Conservation (phyloP, 73 alveolate genomes). For the Symbiodinium natans region DNA sequence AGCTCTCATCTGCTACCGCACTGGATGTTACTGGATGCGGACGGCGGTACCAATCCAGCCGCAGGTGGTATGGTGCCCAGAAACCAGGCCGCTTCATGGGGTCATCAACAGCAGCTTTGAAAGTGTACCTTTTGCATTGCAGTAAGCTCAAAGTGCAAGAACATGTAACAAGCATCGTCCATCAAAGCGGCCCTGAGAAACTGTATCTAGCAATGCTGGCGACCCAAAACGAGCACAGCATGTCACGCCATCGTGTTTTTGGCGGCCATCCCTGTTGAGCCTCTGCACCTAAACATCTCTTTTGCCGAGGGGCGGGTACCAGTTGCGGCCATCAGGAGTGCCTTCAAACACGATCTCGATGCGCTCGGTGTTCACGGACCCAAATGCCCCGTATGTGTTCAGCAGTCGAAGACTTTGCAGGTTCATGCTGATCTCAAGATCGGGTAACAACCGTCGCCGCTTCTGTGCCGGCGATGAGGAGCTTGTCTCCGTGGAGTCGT, state of each 20-base stretch:
- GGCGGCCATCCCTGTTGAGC: too few species aligned
- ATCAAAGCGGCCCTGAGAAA: neutral
- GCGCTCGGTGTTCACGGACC: conserved; percentile 34
- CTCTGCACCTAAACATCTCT: too few species aligned
- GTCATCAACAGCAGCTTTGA: conserved; percentile 12
- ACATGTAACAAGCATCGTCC: neutral
- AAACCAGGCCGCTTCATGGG: conserved; percentile 39
- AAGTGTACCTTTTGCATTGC: neutral
- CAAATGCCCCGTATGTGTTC: conserved; percentile 27
- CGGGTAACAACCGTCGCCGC: neutral
- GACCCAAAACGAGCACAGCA: too few species aligned
- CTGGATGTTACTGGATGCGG: too few species aligned
- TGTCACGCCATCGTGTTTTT: too few species aligned
- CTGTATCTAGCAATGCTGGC: too few species aligned
- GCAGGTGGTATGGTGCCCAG: conserved; percentile 22
- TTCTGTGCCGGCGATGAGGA: neutral
- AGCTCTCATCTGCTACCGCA: too few species aligned
- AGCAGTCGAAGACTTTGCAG: conserved; percentile 2
- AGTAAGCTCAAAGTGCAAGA: too few species aligned
- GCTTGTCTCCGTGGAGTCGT: neutral
- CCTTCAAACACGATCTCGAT: conserved; percentile 19
- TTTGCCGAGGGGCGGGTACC: neutral
- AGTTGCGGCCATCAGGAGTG: conserved; percentile 5
- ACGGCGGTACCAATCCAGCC: conserved; percentile 10
- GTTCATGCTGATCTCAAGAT: neutral